Percentiles rank a stretch among this genome's conserved stretches.
Conservation (phyloP, 805 yeast species). For the Starmerella vaccinii region DNA sequence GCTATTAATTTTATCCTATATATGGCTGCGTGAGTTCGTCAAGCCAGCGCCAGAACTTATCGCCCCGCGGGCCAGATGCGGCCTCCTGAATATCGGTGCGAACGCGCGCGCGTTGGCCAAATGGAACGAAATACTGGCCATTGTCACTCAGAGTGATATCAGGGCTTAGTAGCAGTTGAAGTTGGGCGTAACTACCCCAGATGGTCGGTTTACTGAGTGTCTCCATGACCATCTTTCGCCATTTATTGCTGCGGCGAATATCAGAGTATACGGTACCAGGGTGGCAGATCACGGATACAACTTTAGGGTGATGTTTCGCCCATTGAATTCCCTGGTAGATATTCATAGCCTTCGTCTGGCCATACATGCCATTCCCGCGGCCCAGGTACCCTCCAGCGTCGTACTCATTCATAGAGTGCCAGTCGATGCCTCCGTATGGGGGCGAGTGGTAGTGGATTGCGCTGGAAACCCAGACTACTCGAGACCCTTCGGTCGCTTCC, state of each 20-base stretch:
- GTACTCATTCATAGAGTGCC: slow-evolving; percentile 31
- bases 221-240: slow-evolving; percentile 20
- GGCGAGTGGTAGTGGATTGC: slow-evolving; percentile 32
- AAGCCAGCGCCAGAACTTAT: slow-evolving; percentile 33
- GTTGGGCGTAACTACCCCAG: slow-evolving; percentile 40
- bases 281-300: slow-evolving; percentile 33
- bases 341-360: slow-evolving; percentile 40
- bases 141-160: slow-evolving; percentile 29
- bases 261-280: slow-evolving; percentile 38
- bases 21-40: not conserved
- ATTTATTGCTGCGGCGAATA: slow-evolving; percentile 29
- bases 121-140: slow-evolving; percentile 36
- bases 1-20: too few relatives aligned
- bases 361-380: slow-evolving; percentile 30
- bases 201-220: slow-evolving; percentile 23
- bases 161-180: slow-evolving; percentile 36
- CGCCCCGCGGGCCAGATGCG: slow-evolving; percentile 31
- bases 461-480: slow-evolving; percentile 41
- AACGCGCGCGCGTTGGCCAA: slow-evolving; percentile 33
- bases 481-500: slow-evolving; percentile 30
- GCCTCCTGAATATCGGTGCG: slow-evolving; percentile 34
- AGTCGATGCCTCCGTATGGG: slow-evolving; percentile 33
- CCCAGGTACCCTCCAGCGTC: slow-evolving; percentile 20
- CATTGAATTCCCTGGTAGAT: slow-evolving; percentile 34
- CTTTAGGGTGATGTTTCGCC: slow-evolving; percentile 29